A percentile compares a stretch with the other conserved stretches of the same genome.
Evolutionary conservation across 2,329 filamentous ascomycete species (phyloP).

Genomic region (Aspergillus pseudoglaucus): DNA sequence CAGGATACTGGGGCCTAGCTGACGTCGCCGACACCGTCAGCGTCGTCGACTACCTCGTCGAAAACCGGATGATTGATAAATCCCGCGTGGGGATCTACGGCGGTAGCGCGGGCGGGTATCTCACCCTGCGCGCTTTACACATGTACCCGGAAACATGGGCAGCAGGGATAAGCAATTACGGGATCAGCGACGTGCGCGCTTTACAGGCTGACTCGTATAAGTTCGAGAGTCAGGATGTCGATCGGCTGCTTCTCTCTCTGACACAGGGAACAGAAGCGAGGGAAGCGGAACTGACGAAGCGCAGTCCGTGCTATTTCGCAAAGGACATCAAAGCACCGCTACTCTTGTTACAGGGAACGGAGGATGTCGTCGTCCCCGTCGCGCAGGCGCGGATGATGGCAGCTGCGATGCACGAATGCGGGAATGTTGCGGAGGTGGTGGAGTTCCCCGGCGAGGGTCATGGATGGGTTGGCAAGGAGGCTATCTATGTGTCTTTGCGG

Average conservation of each 20-base stretch:
- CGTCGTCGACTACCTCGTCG: constrained; percentile 39
- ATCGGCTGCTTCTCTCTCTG: constrained; percentile 37
- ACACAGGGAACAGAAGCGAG: constrained; percentile 33
- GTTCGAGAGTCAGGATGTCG: constrained; percentile 50
- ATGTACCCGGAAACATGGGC: constrained; percentile 44
- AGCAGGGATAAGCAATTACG: constrained; percentile 46
- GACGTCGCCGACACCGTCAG: constrained; percentile 48
- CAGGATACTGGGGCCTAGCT: constrained; percentile 46
- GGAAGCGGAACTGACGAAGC: constrained; percentile 37
- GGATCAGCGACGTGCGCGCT: constrained; percentile 46
- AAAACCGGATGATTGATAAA: constrained; percentile 30
- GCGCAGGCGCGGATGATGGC: constrained; percentile 51
- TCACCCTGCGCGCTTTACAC: constrained; percentile 45
- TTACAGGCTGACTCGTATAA: constrained; percentile 49
- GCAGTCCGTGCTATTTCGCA: constrained; percentile 46
- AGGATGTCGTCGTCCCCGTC: constrained; percentile 54
- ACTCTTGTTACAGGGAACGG: constrained; percentile 51
- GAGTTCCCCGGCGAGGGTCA: constrained; percentile 48
- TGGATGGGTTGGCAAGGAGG: constrained; percentile 27
- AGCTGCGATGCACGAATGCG: constrained; percentile 36
- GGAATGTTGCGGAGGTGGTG: constrained; percentile 43
- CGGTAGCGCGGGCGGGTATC: constrained; percentile 50
- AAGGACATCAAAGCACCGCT: constrained; percentile 46
- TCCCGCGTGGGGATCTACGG: constrained; percentile 45
- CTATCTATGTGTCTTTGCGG: constrained; percentile 14